Base-by-base conservation (phyloP, 495 filamentous ascomycete genomes). In the Hypoxylon lenormandii region DNA sequence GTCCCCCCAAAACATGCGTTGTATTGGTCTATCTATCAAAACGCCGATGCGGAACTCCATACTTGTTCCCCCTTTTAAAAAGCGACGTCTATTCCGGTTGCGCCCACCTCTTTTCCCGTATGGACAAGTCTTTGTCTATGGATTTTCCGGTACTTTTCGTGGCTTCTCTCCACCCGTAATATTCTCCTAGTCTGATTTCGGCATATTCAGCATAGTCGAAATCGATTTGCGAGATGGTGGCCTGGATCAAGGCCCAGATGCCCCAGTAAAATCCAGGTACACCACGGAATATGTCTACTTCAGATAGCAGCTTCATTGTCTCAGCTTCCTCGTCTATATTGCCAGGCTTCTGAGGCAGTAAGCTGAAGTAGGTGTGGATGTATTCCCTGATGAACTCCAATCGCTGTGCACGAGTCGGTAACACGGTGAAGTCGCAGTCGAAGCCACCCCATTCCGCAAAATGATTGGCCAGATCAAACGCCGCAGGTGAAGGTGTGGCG, bases 401-500 rank as follows among this genome's bases (percentile, higher is more conserved):
- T 19, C 95, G 90, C 66, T 92, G 87, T 5, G 88, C 81, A 54
- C 85, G 85, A 0, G 94, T 96, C 2, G 95, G 95, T 42, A 97
- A 84, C 73, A 89, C 88, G 66, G 80, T 87, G 78, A 88, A 92
- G 76, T 99, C 93, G 84, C 95, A 99, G 68, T 95, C 92, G 73
- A 97, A 96, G 59, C 95, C 95, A 54, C 90, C 94, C 94, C 95
- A 99, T 82, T 99, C 95, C 42, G 96, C 92, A 75, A 99, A 94
- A 83, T 99, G 95, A 83, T 99, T 99, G n/a, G 95, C 90, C 59
- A 99, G 87, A 76, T 99, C 95, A 77, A 99, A 99, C n/a, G 95
- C 92, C 12, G 94, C 92, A 0, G 96, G 95, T 6, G 93, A 93
- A 1, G 96, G 93, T 0, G 92, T 93, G 7, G 94, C 92, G 76